phyloP scores from a whole-genome alignment of 2,329 filamentous ascomycete genomes.

The Alternaria triticimaculans region DNA sequence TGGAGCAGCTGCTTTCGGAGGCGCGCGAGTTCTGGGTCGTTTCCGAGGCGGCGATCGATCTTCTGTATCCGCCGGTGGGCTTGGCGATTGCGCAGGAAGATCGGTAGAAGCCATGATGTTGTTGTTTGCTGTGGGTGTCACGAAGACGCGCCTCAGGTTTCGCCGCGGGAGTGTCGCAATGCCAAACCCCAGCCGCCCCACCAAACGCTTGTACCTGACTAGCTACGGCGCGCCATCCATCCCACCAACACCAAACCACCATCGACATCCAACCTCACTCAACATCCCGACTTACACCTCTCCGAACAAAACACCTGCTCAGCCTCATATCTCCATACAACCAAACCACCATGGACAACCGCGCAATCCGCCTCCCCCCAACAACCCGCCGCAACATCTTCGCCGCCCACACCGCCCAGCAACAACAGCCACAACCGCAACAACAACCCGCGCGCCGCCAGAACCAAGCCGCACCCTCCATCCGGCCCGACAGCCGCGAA shows the following conservation, averaged over 20 bases:
- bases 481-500: conserved; percentile 27
- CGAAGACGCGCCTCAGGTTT: neutral
- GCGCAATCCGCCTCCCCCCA: conserved; percentile 36
- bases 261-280: conserved; percentile 4
- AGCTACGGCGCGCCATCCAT: conserved; percentile 14
- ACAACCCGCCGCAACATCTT: conserved; percentile 41
- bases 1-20: conserved; percentile 24
- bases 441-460: conserved; percentile 27
- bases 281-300: neutral
- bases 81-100: conserved; percentile 11
- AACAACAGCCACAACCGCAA: conserved; percentile 15
- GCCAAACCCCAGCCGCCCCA: neutral
- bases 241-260: neutral
- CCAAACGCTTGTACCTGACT: conserved; percentile 12
- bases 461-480: conserved; percentile 24
- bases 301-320: neutral
- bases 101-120: neutral
- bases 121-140: neutral
- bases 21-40: conserved; percentile 45
- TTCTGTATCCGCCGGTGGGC: conserved; percentile 13
- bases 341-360: conserved; percentile 16
- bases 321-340: neutral
- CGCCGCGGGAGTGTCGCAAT: conserved; percentile 2
- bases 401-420: conserved; percentile 25
- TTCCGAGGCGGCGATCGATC: conserved; percentile 35